A percentile compares a stretch with the other conserved stretches of the same genome.
phyloP scores from a whole-genome alignment of 148 eudicot genomes.

The Camellia sinensis region DNA sequence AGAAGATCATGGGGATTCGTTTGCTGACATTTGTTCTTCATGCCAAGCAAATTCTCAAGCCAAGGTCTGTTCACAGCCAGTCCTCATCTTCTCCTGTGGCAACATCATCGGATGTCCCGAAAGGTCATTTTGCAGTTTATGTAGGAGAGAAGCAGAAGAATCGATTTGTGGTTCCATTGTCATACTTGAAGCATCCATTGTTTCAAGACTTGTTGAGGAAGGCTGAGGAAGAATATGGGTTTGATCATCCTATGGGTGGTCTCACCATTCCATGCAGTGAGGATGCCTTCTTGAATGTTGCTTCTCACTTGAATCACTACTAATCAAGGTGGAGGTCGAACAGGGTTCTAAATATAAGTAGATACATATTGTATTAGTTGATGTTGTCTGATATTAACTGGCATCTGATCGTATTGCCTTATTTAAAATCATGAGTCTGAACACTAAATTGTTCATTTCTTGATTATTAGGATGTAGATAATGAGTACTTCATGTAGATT shows the following conservation, averaged over 20 bases:
- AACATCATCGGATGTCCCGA: background rate
- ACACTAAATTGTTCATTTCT: no score
- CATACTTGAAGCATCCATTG: slow-evolving; percentile 47
- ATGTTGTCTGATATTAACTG: no score
- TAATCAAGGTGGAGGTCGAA: background rate
- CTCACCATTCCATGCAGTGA: slow-evolving; percentile 51
- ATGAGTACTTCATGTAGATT: no score
- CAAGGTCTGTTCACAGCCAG: background rate
- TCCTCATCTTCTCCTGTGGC: background rate
- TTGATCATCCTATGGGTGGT: slow-evolving; percentile 54
- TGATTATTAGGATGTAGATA: no score
- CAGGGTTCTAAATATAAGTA: no score
- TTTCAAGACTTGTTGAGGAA: slow-evolving; percentile 35
- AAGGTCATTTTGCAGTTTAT: slow-evolving; percentile 50
- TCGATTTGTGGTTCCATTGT: slow-evolving; percentile 43
- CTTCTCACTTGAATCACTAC: slow-evolving; percentile 5
- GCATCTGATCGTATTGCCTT: no score
- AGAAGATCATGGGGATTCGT: slow-evolving; percentile 3
- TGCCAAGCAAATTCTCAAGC: slow-evolving; percentile 15
- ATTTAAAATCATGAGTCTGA: no score
- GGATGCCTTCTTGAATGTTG: slow-evolving; percentile 18
- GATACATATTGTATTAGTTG: no score
- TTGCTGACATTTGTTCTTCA: background rate
- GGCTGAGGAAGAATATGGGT: slow-evolving; percentile 52
- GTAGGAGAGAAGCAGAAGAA: slow-evolving; percentile 38